These are phyloP conservation scores for Brassica carinata DNA, from an alignment of 345 rosid species.

Conservation along the genomic window DNA sequence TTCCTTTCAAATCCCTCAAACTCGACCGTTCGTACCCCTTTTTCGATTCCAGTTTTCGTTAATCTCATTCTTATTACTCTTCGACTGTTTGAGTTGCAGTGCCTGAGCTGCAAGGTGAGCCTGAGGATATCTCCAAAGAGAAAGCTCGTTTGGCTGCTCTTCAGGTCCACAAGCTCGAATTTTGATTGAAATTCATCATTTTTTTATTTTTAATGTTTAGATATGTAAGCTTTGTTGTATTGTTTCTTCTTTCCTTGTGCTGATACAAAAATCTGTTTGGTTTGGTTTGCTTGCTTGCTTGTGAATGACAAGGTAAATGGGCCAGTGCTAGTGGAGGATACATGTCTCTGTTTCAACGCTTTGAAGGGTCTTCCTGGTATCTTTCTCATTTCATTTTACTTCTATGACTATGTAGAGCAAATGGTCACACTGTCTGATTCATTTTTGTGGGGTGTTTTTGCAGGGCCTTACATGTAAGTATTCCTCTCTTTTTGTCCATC, in stretches of 20 bases:
- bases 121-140: constrained; percentile 81
- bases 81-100: constrained; percentile 42
- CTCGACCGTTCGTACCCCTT: constrained; percentile 60
- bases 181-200: neutral
- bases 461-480: constrained; percentile 99
- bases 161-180: constrained; percentile 50
- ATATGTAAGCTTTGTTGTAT: neutral
- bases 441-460: constrained; percentile 34
- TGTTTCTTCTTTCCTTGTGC: neutral
- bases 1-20: constrained; percentile 87
- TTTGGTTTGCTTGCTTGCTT: constrained; percentile 29
- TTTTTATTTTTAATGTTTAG: neutral
- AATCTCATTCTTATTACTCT: neutral
- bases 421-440: constrained; percentile 1
- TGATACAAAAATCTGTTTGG: neutral
- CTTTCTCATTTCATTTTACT: neutral
- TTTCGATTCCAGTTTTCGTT: neutral
- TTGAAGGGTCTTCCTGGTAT: constrained; percentile 95
- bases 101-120: constrained; percentile 95
- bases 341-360: constrained; percentile 96
- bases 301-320: constrained; percentile 68
- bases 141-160: constrained; percentile 93
- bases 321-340: constrained; percentile 94
- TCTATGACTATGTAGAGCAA: neutral
- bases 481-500: neutral